Evolutionary conservation across 345 rosid species (phyloP).

Genomic region (Euphorbia peplus): DNA sequence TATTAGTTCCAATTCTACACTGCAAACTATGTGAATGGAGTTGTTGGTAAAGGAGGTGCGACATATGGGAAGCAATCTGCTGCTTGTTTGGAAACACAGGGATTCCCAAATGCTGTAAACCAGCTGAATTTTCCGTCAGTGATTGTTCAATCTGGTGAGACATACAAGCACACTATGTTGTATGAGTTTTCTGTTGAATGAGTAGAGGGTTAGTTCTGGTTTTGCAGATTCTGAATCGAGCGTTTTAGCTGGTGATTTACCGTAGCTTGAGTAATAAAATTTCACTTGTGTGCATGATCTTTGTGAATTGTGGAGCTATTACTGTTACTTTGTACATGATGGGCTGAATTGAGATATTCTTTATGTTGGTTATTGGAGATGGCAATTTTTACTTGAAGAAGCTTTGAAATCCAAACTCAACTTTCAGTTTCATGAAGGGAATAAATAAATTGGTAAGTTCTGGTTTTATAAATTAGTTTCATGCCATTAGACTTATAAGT

Average conservation of each 20-base stretch:
- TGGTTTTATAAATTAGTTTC: no score
- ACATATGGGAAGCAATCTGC: slow-evolving; percentile 78
- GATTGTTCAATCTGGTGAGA: slow-evolving; percentile 75
- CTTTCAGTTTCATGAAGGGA: no score
- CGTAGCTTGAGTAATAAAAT: neutral
- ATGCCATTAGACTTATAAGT: no score
- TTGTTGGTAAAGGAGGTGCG: slow-evolving; percentile 71
- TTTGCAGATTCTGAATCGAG: neutral
- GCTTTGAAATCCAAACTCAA: no score
- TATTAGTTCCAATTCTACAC: no score
- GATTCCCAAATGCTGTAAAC: slow-evolving; percentile 85
- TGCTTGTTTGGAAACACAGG: slow-evolving; percentile 87
- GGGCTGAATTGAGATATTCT: neutral
- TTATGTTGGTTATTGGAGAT: no score
- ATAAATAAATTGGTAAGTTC: no score
- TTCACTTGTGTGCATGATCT: neutral
- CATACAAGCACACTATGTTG: slow-evolving; percentile 72
- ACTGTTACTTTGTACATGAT: neutral
- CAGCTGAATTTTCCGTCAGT: slow-evolving; percentile 74
- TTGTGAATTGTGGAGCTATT: neutral
- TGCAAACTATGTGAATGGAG: slow-evolving; percentile 71
- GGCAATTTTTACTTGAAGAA: no score
- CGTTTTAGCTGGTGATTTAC: neutral
- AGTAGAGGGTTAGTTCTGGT: slow-evolving; percentile 5
- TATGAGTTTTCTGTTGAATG: slow-evolving; percentile 69